Percentiles rank a stretch among this genome's conserved stretches.
Conservation (phyloP, 2,329 filamentous ascomycete genomes). For the Plenodomus lindquistii region DNA sequence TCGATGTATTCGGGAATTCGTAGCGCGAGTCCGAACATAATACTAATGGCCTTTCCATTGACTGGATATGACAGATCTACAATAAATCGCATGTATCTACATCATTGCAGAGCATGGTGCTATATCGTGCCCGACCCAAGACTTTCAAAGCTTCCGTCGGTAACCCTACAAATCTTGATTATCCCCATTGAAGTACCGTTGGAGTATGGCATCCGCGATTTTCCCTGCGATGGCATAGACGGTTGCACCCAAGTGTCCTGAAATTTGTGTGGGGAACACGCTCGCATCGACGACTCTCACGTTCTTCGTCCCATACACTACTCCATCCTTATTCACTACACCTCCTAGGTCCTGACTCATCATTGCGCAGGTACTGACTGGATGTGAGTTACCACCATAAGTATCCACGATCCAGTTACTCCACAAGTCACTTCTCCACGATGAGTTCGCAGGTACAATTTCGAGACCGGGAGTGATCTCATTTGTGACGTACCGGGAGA, state of each 20-base stretch:
- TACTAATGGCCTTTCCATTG: no score
- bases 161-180: no score
- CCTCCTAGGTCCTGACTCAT: conserved; percentile 35
- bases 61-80: no score
- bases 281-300: conserved; percentile 46
- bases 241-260: conserved; percentile 41
- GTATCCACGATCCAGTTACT: conserved; percentile 23
- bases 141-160: no score
- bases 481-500: conserved; percentile 20
- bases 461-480: conserved; percentile 28
- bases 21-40: no score
- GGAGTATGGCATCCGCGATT: conserved; percentile 31
- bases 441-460: conserved; percentile 23
- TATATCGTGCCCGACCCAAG: no score
- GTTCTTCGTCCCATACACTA: conserved; percentile 40
- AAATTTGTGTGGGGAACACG: conserved; percentile 39
- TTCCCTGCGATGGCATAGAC: conserved; percentile 45
- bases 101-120: no score
- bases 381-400: conserved; percentile 37
- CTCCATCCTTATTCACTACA: conserved; percentile 38
- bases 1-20: no score
- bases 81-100: no score
- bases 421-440: conserved; percentile 22
- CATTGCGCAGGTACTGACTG: conserved; percentile 42
- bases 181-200: not conserved